Evolutionary conservation across 2,329 filamentous ascomycete genomes (phyloP), one percentile per base, ranked within the genome.

Genomic region (Ceratocystiopsis minuta): DNA sequence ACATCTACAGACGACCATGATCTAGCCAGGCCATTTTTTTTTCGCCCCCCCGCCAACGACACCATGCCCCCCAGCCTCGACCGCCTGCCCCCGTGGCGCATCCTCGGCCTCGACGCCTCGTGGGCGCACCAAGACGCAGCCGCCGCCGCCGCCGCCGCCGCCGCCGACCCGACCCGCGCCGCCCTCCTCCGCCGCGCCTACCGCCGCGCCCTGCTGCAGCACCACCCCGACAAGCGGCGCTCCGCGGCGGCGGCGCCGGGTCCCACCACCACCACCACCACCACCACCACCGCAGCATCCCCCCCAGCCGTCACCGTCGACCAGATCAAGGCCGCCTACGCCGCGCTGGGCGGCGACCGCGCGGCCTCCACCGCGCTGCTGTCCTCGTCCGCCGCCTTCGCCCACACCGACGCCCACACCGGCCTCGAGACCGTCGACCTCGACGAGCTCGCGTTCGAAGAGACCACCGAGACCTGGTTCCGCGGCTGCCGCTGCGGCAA

Each of bases 351-450:
- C 18, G 45, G 39, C 16, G 40, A 38, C 37, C 14, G 42, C 43
- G 32, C 3, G 15, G 15, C 3, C 1, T 10, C 24, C 10, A 18
- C 32, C 9, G 12, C 36, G 2, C n/a, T 12, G 33, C 10, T 12
- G 38, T 16, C 14, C 35, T 39, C 34, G 6, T 28, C 24, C 36
- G 16, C 9, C 5, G 38, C 18, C 9, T 31, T 16, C 13, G 37
- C 20, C 15, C 33, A 31, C 16, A 42, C 46, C 13, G 36, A 37
- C 32, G 37, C 39, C 49, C 48, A 38, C 43, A 77, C 72, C 0
- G 75, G 75, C 6, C 64, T 78, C 36, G 75, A 80, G 53, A 67
- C 63, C 3, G 60, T 78, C 32, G 77, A 81, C 54, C 63, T 81
- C 6, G 77, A 80, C 56, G 77, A 80, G 53, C 57, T 80, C 17